Base-by-base conservation (phyloP, 2,329 filamentous ascomycete genomes). In the Calonectria crousiana region DNA sequence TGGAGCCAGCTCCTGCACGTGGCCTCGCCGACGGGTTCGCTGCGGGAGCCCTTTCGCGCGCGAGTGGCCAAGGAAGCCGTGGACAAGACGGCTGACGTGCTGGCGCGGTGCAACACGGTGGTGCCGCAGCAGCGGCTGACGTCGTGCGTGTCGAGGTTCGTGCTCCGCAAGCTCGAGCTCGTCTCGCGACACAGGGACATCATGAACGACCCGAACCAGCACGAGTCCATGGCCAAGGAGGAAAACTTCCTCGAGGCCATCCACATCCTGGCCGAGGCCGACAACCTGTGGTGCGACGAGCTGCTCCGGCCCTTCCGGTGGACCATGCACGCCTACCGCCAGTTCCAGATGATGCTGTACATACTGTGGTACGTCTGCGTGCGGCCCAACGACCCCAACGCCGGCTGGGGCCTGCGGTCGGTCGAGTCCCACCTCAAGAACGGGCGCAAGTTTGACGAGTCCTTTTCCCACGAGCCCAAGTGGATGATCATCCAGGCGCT, bases 31-130 rank as follows among this genome's bases (percentile, higher is more conserved):
- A 65, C 71, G 1, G 73, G 38, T 2, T 38, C 71, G 0, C 73
- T 73, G 0, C 68, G 73, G 0, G 82, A 84, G 36, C 83, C 84
- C 26, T 81, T 83, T 18, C 87, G 87, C 32, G 84, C 83, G 4
- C 81, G 86, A 23, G 83, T 86, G 66, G 85, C 89, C 53, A 81
- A 83, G 2, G 82, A 85, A 9, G 82, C 90, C 0, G 85, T 88
- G 68, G 80, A 85, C 16, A 73, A 74, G 10, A 58, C 77, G 0
- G 44, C 73, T 6, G 65, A 72, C 0, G 73, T 78, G 1, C 11
- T 81, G 47, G n/a, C 56, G 9, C 83, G 89, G 38, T 89, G 87
- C 74, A 90, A 92, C 69, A 88, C 89, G 76, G 86, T 87, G 0
- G 84, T 91, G 1, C 91, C 90, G 1, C 80, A 84, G 32, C 83